These are phyloP conservation scores for Fraxinus ornus DNA, from an alignment of 305 asterid species.

Conservation along the genomic window DNA sequence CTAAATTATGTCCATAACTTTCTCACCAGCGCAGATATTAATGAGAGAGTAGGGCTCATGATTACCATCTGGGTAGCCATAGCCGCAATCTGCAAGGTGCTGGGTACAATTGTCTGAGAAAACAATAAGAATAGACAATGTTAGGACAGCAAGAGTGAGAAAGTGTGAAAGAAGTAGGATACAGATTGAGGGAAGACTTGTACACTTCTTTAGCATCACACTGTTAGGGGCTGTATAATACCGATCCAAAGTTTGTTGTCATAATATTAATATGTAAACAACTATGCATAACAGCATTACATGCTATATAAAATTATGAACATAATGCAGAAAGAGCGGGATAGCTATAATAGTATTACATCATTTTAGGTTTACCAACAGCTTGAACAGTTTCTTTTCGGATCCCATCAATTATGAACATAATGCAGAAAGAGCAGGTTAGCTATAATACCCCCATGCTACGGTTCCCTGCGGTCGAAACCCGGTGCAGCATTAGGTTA, in stretches of 20 bases:
- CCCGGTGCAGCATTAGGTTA: not conserved
- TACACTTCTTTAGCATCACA: not conserved
- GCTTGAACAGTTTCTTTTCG: not conserved
- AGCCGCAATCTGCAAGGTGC: slow-evolving; percentile 71
- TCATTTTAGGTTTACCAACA: not conserved
- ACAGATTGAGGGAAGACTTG: not conserved
- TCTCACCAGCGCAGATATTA: slow-evolving; percentile 76
- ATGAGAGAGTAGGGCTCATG: slow-evolving; percentile 68
- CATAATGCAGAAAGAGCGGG: not conserved
- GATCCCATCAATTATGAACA: not conserved
- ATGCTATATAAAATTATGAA: not conserved
- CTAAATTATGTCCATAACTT: not conserved
- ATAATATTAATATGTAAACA: not conserved
- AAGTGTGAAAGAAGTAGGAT: not conserved
- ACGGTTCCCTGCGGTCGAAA: not conserved
- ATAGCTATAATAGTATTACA: not conserved
- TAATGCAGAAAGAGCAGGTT: too few relatives aligned
- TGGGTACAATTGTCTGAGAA: slow-evolving; percentile 70
- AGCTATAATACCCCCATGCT: not conserved
- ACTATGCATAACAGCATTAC: not conserved
- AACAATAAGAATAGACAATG: slow-evolving; percentile 10
- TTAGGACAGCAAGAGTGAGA: slow-evolving; percentile 14
- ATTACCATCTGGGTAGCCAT: slow-evolving; percentile 83
- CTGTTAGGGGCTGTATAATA: not conserved
- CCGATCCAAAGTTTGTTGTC: not conserved